A percentile compares a stretch with the other conserved stretches of the same genome.
These are phyloP conservation scores for Hypoxylon sp. DNA, from an alignment of 2,329 filamentous ascomycete species.

Conservation along the genomic window DNA sequence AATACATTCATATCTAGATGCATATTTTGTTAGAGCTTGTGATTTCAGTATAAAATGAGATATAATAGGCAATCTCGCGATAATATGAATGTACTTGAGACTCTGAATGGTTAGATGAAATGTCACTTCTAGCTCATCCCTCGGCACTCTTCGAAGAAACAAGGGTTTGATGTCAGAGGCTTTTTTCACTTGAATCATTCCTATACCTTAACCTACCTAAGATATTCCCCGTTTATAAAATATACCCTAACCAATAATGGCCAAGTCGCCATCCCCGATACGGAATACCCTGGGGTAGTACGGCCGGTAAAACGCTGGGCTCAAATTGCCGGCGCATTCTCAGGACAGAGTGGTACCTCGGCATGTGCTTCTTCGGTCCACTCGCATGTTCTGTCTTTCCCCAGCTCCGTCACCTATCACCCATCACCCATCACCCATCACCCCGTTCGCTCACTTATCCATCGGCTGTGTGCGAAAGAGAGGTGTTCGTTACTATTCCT, in stretches of 20 bases:
- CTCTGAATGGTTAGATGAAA: not conserved
- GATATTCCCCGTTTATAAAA: not conserved
- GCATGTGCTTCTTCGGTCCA: slow-evolving; percentile 38
- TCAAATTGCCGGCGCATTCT: slow-evolving; percentile 39
- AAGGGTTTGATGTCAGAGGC: not conserved
- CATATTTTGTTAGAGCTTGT: not conserved
- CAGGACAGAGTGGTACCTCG: slow-evolving; percentile 34
- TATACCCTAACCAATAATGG: slow-evolving; percentile 16
- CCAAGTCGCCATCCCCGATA: slow-evolving; percentile 1
- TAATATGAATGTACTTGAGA: too few relatives aligned
- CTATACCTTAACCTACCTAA: not conserved
- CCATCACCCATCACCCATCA: too few relatives aligned
- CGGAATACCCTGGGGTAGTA: slow-evolving; percentile 20
- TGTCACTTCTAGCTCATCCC: not conserved
- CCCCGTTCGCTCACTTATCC: not conserved
- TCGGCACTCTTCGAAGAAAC: not conserved
- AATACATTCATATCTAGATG: too few relatives aligned
- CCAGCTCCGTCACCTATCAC: slow-evolving; percentile 32
- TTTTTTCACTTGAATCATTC: slow-evolving; percentile 1
- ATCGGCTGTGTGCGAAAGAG: slow-evolving; percentile 23
- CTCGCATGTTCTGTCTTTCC: slow-evolving; percentile 3
- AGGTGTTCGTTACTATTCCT: slow-evolving; percentile 22
- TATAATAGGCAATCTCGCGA: too few relatives aligned
- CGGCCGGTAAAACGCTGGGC: slow-evolving; percentile 29
- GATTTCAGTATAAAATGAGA: too few relatives aligned